Base-by-base conservation (phyloP, 495 filamentous ascomycete species). In the Aspergillus carlsbadensis region DNA sequence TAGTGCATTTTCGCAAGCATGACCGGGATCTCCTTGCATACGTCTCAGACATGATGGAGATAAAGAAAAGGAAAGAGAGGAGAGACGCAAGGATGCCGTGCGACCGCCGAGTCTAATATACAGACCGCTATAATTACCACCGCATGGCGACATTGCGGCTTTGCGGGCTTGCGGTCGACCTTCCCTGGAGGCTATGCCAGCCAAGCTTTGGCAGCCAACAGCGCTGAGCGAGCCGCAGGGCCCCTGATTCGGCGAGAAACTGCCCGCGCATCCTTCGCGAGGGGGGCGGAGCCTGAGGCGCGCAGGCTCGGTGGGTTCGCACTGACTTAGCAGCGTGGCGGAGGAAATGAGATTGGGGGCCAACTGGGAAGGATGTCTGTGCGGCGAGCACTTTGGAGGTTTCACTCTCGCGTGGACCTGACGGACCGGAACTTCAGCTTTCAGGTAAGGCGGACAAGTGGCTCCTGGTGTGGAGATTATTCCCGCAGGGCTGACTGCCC, bases 1-100 rank as follows among this genome's bases (percentile, higher is more conserved):
- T 50, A 20, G 34, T 50, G 47, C 47, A 50, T 50, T 20, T 50
- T 50, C 36, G n/a, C 34, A 10, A 50, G 47, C 47, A 50, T 50
- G 4, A 29, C 36, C 34, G 18, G n/a, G 34, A 22, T 36, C 34
- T 13, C 20, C 2, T 17, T 50, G 8, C 8, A 17, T 29, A 11
- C 33, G 22, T 20, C 1, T 15, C 24, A 29, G 18, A 15, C 45
- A 49, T 49, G 15, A 18, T 36, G 45, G 13, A 36, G 44, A 47
- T 43, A 43, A 43, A 43, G 26, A 10, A 24, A 43, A 13, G 26
- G 22, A 45, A 45, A 22, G 26, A 36, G n/a, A n/a, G n/a, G n/a
- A n/a, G n/a, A n/a, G n/a, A n/a, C n/a, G 31, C 10, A 20, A 39
- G 21, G 10, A 11, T 22, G 8, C 17, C 45, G 17, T 11, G 26